Percentiles rank a stretch among this genome's conserved stretches.
Conservation (phyloP, 108 stramenopile genomes). For the Skeletonema marinoi region DNA sequence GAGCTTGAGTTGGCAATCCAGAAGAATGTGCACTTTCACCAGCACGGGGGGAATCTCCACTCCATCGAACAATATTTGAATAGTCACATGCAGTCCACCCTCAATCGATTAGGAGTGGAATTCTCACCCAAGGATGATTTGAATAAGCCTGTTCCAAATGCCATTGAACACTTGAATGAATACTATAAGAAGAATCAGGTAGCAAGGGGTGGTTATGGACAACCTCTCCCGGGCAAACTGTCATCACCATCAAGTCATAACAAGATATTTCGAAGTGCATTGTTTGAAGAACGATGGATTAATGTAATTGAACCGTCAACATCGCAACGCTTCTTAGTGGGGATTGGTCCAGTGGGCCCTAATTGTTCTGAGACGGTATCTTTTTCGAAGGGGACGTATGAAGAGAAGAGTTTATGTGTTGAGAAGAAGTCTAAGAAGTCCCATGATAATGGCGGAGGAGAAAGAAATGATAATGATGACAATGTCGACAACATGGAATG, state of each 20-base stretch:
- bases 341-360: slow-evolving; percentile 29
- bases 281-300: slow-evolving; percentile 39
- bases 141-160: neutral
- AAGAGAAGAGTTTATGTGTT: slow-evolving; percentile 29
- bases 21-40: slow-evolving; percentile 20
- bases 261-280: neutral
- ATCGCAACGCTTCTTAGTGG: slow-evolving; percentile 9
- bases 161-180: slow-evolving; percentile 10
- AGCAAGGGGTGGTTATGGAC: slow-evolving; percentile 45
- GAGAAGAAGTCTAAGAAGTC: neutral
- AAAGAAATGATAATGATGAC: neutral
- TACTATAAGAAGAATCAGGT: slow-evolving; percentile 21
- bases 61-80: slow-evolving; percentile 41
- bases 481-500: slow-evolving; percentile 2
- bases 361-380: slow-evolving; percentile 15
- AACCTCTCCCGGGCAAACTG: slow-evolving; percentile 34
- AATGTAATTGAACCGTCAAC: slow-evolving; percentile 27
- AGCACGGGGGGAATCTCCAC: slow-evolving; percentile 21
- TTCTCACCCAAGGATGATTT: slow-evolving; percentile 27
- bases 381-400: slow-evolving; percentile 15
- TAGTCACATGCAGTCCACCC: slow-evolving; percentile 33
- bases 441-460: neutral
- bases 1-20: slow-evolving; percentile 1
- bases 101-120: slow-evolving; percentile 13
- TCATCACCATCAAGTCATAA: neutral